These are phyloP conservation scores for Tinospora cordifolia DNA, from an alignment of 164 flowering plant species.

Conservation along the genomic window DNA sequence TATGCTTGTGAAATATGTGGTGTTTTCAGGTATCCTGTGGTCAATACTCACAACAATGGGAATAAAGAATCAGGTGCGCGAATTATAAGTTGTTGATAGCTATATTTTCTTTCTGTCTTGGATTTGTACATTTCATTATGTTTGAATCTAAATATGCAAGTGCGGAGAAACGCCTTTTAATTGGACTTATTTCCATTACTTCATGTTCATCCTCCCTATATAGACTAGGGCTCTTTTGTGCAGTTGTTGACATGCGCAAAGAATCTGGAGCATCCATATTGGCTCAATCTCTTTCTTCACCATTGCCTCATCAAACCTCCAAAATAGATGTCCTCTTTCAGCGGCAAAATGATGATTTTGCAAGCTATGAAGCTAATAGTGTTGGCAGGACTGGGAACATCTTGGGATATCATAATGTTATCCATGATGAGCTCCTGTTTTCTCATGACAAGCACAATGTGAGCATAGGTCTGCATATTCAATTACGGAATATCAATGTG, in stretches of 20 bases:
- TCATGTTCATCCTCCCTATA: conserved; percentile 27
- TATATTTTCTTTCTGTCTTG: conserved; percentile 1
- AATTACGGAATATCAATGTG: neutral
- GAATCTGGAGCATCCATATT: conserved; percentile 66
- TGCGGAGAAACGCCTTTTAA: conserved; percentile 14
- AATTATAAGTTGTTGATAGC: neutral
- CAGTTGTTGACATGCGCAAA: conserved; percentile 64
- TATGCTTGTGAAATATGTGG: conserved; percentile 88
- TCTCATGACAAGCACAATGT: conserved; percentile 22
- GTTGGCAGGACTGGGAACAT: conserved; percentile 34
- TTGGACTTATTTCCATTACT: conserved; percentile 12
- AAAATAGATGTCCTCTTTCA: conserved; percentile 36
- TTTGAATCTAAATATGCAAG: too few species aligned
- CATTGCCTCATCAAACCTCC: conserved; percentile 42
- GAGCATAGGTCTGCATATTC: conserved; percentile 56
- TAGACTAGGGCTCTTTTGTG: conserved; percentile 73
- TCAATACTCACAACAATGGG: conserved; percentile 19
- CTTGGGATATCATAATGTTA: conserved; percentile 37
- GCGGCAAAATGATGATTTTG: conserved; percentile 35
- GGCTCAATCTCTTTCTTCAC: conserved; percentile 88
- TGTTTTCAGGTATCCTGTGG: conserved; percentile 54
- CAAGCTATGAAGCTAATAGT: conserved; percentile 31
- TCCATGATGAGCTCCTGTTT: conserved; percentile 34
- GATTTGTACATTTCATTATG: neutral
- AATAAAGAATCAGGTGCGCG: conserved; percentile 41